phyloP scores from a whole-genome alignment of 371 early-diverging fungal genomes.

The Mucor ambiguus region DNA sequence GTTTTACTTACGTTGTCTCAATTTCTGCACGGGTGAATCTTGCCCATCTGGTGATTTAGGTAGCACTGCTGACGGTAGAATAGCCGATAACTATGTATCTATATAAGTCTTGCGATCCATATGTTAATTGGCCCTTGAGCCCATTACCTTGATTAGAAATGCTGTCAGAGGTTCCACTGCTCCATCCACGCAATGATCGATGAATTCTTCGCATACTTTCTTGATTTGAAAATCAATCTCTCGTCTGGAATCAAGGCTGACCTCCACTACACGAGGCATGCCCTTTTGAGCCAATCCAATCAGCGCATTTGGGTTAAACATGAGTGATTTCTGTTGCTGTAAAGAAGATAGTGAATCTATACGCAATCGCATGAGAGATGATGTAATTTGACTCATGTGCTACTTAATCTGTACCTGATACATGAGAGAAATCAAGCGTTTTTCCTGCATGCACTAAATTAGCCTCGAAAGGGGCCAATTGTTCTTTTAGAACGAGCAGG shows the following conservation, averaged over 20 bases:
- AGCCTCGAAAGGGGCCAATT: constrained; percentile 77
- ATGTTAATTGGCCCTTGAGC: background rate
- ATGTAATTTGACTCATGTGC: background rate
- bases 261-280: constrained; percentile 63
- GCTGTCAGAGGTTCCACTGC: constrained; percentile 67
- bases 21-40: background rate
- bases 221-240: constrained; percentile 76
- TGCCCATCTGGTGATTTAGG: constrained; percentile 15
- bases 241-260: constrained; percentile 56
- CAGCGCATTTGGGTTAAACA: constrained; percentile 50
- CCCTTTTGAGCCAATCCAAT: constrained; percentile 61
- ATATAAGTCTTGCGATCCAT: background rate
- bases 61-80: constrained; percentile 17
- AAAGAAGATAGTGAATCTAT: constrained; percentile 44
- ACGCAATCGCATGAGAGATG: background rate
- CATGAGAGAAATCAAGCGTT: constrained; percentile 67
- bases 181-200: constrained; percentile 63
- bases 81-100: constrained; percentile 27
- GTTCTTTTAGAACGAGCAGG: constrained; percentile 78
- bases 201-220: constrained; percentile 76
- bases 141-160: constrained; percentile 68
- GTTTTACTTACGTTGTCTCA: constrained; percentile 17
- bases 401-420: constrained; percentile 45
- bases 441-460: constrained; percentile 72
- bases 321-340: constrained; percentile 43